Base-by-base conservation (phyloP, 1,284 basidiomycete species). In the Cutaneotrichosporon mucoides region DNA sequence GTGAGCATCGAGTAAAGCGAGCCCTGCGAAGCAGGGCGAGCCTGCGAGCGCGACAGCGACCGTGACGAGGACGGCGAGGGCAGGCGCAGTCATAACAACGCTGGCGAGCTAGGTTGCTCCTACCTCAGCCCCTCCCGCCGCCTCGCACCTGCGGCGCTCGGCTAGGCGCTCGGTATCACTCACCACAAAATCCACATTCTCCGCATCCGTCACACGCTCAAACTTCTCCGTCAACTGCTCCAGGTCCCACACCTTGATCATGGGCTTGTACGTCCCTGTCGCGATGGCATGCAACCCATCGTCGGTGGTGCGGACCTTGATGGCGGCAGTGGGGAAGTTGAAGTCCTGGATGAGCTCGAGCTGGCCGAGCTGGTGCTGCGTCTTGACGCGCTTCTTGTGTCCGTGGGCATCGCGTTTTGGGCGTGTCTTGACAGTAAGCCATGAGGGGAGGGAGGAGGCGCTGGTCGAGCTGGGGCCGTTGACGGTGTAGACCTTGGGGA, bases 211-310 rank as follows among this genome's bases (percentile, higher is more conserved):
- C 72, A 97, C 93, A 51, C 96, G 84, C 80, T 98, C 93, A 76
- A 97, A 98, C 79, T 99, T 99, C 64, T 92, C 82, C 5, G 91
- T 87, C 38, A 99, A 83, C 75, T 97, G 89, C 73, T 92, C 88
- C 51, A 98, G 81, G 76, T 99, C 96, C 87, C 91, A 99, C 3
- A 95, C 90, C 62, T 91, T 85, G 76, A 99, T 93, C 76, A 96
- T 92, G 1, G 96, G 96, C 79, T 99, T 99, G 80, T 99, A 99
- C 2, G 90, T 92, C 16, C 96, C 96, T 8, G 95, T 99, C 0
- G 92, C 95, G 59, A 99, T 84, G 11, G 88, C 88, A 83, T 94
- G 88, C 67, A 89, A 87, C 3, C 96, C 95, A 76, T 99, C 95
- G 42, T 87, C 81, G 2, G 94, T 98, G 6, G 89, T 89, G 76